These are phyloP conservation scores for Lactarius sp. DNA, from an alignment of 768 basidiomycete genomes.

Conservation along the genomic window DNA sequence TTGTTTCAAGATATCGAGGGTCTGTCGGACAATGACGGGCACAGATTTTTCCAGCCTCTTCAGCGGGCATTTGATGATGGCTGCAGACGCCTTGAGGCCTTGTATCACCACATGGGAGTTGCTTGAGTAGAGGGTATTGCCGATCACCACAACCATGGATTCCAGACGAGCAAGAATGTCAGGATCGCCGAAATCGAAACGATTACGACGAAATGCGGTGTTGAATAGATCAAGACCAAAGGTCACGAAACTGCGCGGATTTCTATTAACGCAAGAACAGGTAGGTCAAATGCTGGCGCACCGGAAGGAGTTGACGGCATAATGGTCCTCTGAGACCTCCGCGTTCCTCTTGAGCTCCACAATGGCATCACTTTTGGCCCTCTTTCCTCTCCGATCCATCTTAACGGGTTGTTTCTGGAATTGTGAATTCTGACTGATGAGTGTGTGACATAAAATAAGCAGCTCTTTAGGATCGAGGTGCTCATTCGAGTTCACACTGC, in stretches of 20 bases:
- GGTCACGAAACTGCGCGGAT: constrained; percentile 61
- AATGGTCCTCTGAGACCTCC: constrained; percentile 56
- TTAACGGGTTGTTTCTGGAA: constrained; percentile 65
- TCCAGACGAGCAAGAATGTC: constrained; percentile 79
- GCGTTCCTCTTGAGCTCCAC: constrained; percentile 75
- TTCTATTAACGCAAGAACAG: constrained; percentile 15
- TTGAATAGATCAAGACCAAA: constrained; percentile 91
- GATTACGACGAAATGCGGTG: constrained; percentile 78
- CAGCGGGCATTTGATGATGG: constrained; percentile 80
- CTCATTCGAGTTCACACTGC: constrained; percentile 79
- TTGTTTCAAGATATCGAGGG: constrained; percentile 75
- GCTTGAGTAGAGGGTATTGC: constrained; percentile 87
- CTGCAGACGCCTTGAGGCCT: constrained; percentile 74
- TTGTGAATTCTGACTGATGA: constrained; percentile 85
- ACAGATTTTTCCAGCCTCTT: constrained; percentile 68
- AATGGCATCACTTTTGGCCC: constrained; percentile 47
- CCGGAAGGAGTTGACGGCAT: constrained; percentile 85
- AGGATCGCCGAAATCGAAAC: constrained; percentile 77
- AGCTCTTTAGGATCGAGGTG: constrained; percentile 65
- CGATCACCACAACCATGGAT: constrained; percentile 79
- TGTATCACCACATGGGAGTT: constrained; percentile 68
- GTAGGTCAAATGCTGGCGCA: constrained; percentile 32
- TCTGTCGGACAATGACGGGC: constrained; percentile 79
- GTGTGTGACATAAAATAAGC: constrained; percentile 78
- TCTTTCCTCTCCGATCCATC: constrained; percentile 33